Evolutionary conservation across 768 basidiomycete species (phyloP).

Genomic region (Epithele typhae): DNA sequence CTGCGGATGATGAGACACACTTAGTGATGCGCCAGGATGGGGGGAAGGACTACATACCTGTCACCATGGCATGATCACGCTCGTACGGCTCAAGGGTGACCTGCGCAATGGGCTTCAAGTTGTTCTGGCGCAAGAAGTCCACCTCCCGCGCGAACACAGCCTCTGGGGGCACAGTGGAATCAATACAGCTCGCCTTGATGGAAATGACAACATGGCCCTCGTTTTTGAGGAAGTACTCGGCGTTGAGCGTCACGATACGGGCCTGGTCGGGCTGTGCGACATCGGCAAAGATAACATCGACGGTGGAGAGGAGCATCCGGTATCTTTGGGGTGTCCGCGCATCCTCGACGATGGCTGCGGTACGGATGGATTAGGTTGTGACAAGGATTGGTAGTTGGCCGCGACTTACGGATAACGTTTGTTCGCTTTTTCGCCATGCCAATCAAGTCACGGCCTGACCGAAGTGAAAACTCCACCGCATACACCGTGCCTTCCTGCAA

Average conservation of each 20-base stretch:
- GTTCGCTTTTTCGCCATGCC: conserved; percentile 99
- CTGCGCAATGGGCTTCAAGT: conserved; percentile 94
- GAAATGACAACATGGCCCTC: conserved; percentile 91
- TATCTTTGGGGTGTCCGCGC: conserved; percentile 96
- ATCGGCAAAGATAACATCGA: conserved; percentile 98
- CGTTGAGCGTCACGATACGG: conserved; percentile 91
- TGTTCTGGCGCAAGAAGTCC: conserved; percentile 66
- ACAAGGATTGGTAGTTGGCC: background rate
- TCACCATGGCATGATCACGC: conserved; percentile 87
- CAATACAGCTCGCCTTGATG: conserved; percentile 98
- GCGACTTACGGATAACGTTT: conserved; percentile 88
- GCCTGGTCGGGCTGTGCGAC: conserved; percentile 99
- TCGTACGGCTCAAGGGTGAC: conserved; percentile 93
- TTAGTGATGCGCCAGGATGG: too few species aligned
- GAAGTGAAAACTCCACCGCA: conserved; percentile 95
- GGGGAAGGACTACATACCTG: conserved; percentile 43
- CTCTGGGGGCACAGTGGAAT: conserved; percentile 90
- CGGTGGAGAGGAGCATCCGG: conserved; percentile 92
- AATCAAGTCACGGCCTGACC: conserved; percentile 96
- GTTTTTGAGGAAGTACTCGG: conserved; percentile 94
- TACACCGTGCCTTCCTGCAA: conserved; percentile 90
- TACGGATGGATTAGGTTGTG: background rate
- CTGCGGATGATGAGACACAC: conserved; percentile 21
- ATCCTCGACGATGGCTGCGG: conserved; percentile 89
- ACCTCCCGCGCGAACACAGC: conserved; percentile 89